Conservation (phyloP, 495 filamentous ascomycete species). For the Penicillium odoratum region DNA sequence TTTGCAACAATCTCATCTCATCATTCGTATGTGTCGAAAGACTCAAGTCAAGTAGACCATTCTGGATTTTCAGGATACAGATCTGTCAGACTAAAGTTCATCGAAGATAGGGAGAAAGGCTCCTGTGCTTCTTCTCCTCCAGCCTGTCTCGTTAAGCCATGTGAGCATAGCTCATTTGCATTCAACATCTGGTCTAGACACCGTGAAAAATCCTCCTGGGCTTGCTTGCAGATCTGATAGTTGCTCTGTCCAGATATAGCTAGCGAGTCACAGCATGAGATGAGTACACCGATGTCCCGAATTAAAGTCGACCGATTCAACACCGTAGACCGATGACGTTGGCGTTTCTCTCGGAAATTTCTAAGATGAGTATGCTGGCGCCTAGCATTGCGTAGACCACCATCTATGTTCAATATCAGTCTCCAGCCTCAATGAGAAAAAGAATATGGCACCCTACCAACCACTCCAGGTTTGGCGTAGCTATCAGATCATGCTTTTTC, state of each 20-base stretch:
- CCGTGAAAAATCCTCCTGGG: neutral
- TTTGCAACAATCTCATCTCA: too few species aligned
- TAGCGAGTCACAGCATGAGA: conserved; percentile 6
- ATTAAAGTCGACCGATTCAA: neutral
- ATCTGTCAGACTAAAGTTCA: neutral
- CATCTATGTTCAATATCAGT: neutral
- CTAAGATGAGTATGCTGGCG: neutral
- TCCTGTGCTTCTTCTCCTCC: neutral
- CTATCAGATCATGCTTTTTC: neutral
- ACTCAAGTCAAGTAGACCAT: neutral
- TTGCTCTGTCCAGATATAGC: conserved; percentile 4
- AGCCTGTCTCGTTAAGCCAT: neutral
- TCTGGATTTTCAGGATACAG: neutral
- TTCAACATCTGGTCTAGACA: neutral
- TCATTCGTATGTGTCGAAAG: neutral
- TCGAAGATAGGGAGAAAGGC: neutral
- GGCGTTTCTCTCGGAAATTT: neutral
- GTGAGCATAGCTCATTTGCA: neutral
- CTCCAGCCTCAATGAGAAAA: neutral
- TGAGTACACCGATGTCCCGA: neutral
- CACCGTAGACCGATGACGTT: neutral
- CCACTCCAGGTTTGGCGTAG: neutral
- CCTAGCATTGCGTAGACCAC: neutral
- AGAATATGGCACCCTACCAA: neutral
- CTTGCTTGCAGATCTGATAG: conserved; percentile 9